Evolutionary conservation across 768 basidiomycete genomes (phyloP), one percentile per base, ranked within the genome.

Genomic region (Nidula microcarpa): DNA sequence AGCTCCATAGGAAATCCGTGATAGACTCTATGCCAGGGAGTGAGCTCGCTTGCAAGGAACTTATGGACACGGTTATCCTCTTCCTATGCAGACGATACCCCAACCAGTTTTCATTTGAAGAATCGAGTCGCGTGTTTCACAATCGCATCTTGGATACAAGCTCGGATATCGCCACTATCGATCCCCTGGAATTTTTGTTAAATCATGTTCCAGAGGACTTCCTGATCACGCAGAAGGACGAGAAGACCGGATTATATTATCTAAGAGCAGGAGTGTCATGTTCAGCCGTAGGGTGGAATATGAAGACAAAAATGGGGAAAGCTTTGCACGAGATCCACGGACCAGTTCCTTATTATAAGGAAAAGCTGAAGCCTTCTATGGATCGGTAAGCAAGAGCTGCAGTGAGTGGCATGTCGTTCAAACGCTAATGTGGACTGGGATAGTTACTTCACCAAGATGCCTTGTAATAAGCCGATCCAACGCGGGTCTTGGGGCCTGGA

Each of bases 61-160:
- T 82, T 51, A 74, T 79, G 72, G 73, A 80, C 53, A 81, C 78
- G 72, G 76, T 78, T 36, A 68, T 85, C 43, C 78, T 83, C 55
- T 84, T 75, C 57, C 64, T 85, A 41, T 82, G 78, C 43, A 70
- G 69, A 32, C 73, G 82, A n/a, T 84, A 83, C 57, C 82, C 84
- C 8, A 72, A 72, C 6, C 76, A 78, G 32, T 84, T 85, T 58
- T 57, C 64, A 6, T 68, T 74, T 33, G 59, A 77, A 43, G 32
- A 54, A 17, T 54, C 56, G 50, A 69, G 70, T 5, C 70, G 69
- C 3, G 34, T 69, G 1, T 79, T 81, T 53, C 58, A 64, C 3
- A 81, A 81, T 55, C 59, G 60, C 6, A 79, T 81, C 36, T 68
- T 82, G 16, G 67, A 58, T 17, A 60, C 67, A 6, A 49, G 53